Evolutionary conservation across 345 rosid species (phyloP), one percentile per base, ranked within the genome.

Genomic region (Clausena lansium): DNA sequence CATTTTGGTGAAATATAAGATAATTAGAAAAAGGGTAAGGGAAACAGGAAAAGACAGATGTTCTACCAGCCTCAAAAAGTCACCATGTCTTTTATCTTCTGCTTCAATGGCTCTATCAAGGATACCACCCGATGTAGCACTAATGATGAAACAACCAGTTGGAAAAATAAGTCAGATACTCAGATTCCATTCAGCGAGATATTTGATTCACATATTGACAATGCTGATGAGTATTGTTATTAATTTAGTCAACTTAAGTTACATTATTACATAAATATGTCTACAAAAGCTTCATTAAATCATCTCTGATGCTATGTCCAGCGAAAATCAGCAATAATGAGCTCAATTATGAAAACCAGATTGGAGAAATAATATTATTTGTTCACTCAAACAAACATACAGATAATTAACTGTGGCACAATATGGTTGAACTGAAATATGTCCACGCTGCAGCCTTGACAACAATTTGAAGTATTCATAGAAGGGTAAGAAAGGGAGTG

Each of bases 41-140:
- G 52, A 76, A 47, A 25, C 5, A 45, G 50, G 50, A 73, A 78
- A 66, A 50, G 17, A 30, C 27, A 76, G 70, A 58, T 36, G 68
- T 41, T 75, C 45, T 89, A 96, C 98, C 94, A 96, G 97, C 87
- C 98, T 89, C 88, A 96, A 78, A 84, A 94, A 87, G 87, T 96
- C 99, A 20, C 97, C 98, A 79, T 96, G 99, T 87, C 78, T 94
- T 61, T 80, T 85, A 71, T 94, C 99, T 87, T 96, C 99, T 41
- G 99, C 99, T 82, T 94, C 95, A 80, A 94, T 89, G 55, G 98
- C 98, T 82, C 95, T 91, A 82, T 96, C 99, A 32, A 96, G 93
- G 76, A 96, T 94, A 28, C 99, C 99, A 9, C 99, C 99, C 0
- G 98, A 77, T 38, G 99, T 91, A 64, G 98, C 91, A 88, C 99